phyloP scores from a whole-genome alignment of 1,284 basidiomycete genomes.

The Ceratobasidium sp. region DNA sequence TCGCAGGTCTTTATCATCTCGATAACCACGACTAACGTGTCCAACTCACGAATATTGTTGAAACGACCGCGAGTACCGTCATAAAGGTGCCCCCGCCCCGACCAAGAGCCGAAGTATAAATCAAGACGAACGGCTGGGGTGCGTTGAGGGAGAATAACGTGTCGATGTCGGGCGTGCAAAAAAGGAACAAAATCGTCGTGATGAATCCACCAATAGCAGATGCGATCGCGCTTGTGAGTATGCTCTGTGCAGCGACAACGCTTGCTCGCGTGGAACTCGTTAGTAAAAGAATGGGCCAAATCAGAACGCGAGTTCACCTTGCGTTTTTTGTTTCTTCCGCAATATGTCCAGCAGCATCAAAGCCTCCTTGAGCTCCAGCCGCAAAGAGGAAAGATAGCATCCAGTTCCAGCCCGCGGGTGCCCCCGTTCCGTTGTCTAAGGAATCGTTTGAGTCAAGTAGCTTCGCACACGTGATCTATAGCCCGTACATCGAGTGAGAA shows the following conservation, averaged over 20 bases:
- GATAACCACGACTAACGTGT: background rate
- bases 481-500: constrained; percentile 47
- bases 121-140: constrained; percentile 53
- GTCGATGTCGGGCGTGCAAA: constrained; percentile 51
- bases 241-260: constrained; percentile 50
- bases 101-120: constrained; percentile 51
- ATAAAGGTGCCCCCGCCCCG: constrained; percentile 51
- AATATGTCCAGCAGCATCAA: constrained; percentile 52
- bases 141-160: constrained; percentile 49
- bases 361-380: constrained; percentile 51
- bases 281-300: background rate
- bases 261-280: constrained; percentile 33
- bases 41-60: constrained; percentile 47
- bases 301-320: constrained; percentile 6
- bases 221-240: constrained; percentile 50
- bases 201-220: constrained; percentile 49
- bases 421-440: constrained; percentile 51
- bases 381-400: constrained; percentile 49
- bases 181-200: constrained; percentile 50
- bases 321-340: constrained; percentile 53
- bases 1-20: constrained; percentile 24
- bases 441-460: background rate
- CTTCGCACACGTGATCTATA: background rate
- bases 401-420: constrained; percentile 50
- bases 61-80: constrained; percentile 51